Conservation (phyloP, 345 rosid species). For the Eutrema heterophyllum region DNA sequence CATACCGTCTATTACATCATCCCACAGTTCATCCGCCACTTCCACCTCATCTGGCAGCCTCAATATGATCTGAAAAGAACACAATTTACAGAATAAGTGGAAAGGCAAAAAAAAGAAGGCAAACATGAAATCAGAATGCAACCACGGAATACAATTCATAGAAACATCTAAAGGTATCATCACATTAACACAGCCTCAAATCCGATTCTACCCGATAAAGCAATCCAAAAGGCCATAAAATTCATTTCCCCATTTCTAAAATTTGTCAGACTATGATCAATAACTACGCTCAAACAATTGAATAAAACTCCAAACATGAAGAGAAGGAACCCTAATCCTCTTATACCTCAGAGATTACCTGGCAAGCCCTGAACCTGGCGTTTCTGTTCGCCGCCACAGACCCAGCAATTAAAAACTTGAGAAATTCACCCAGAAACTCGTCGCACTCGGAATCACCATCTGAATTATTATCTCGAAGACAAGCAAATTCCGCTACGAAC, state of each 20-base stretch:
- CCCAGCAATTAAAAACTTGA: conserved; percentile 52
- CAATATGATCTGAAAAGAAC: conserved; percentile 56
- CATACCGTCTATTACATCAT: conserved; percentile 80
- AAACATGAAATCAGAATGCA: neutral
- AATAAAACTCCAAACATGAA: neutral
- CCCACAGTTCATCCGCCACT: conserved; percentile 71
- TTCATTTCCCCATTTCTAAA: neutral
- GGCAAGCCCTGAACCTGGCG: conserved; percentile 78
- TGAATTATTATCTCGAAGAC: conserved; percentile 22
- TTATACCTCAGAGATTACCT: conserved; percentile 81
- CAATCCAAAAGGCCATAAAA: neutral
- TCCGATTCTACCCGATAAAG: neutral
- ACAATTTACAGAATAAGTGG: neutral
- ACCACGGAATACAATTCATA: no score
- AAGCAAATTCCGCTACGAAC: conserved; percentile 60
- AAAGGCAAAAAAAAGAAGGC: neutral
- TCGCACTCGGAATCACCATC: conserved; percentile 30
- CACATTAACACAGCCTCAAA: neutral
- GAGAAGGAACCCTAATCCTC: neutral
- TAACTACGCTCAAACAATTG: neutral
- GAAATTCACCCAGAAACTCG: conserved; percentile 52
- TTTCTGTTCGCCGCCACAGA: conserved; percentile 54
- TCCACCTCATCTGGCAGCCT: conserved; percentile 86
- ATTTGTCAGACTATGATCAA: neutral
- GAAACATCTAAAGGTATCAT: no score